These are phyloP conservation scores for Kurtzmaniella quercitrusa DNA, from an alignment of 1,139 yeast species.

Conservation along the genomic window DNA sequence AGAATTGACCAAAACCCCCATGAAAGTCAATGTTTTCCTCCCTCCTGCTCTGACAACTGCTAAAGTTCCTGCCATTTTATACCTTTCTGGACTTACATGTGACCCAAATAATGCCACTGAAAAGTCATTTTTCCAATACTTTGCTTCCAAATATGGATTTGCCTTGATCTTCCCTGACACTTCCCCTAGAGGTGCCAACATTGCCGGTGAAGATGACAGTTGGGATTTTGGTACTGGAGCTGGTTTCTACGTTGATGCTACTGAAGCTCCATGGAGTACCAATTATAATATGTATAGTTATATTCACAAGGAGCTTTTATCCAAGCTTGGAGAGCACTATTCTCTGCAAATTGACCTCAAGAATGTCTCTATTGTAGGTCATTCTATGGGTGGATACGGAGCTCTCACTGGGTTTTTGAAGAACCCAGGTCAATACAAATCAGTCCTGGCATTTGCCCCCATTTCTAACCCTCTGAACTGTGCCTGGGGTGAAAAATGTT, in stretches of 20 bases:
- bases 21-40: slow-evolving; percentile 80
- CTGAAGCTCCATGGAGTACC: slow-evolving; percentile 61
- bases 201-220: slow-evolving; percentile 75
- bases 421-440: slow-evolving; percentile 70
- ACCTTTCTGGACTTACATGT: slow-evolving; percentile 88
- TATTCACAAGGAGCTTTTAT: slow-evolving; percentile 69
- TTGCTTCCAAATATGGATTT: slow-evolving; percentile 77
- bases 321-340: slow-evolving; percentile 41
- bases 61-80: slow-evolving; percentile 68
- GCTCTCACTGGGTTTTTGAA: slow-evolving; percentile 75
- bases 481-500: slow-evolving; percentile 84
- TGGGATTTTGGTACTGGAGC: slow-evolving; percentile 97
- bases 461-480: slow-evolving; percentile 71
- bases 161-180: slow-evolving; percentile 94
- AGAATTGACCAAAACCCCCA: slow-evolving; percentile 55
- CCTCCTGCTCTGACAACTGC: slow-evolving; percentile 42
- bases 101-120: slow-evolving; percentile 94
- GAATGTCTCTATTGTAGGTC: slow-evolving; percentile 78
- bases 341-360: slow-evolving; percentile 44
- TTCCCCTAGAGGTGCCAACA: slow-evolving; percentile 89
- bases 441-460: slow-evolving; percentile 91
- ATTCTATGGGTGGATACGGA: slow-evolving; percentile 98
- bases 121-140: slow-evolving; percentile 82
- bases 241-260: slow-evolving; percentile 88
- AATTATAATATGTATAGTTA: slow-evolving; percentile 87